These are phyloP conservation scores for Hypholoma sublateritium DNA, from an alignment of 768 basidiomycete genomes.

Conservation along the genomic window DNA sequence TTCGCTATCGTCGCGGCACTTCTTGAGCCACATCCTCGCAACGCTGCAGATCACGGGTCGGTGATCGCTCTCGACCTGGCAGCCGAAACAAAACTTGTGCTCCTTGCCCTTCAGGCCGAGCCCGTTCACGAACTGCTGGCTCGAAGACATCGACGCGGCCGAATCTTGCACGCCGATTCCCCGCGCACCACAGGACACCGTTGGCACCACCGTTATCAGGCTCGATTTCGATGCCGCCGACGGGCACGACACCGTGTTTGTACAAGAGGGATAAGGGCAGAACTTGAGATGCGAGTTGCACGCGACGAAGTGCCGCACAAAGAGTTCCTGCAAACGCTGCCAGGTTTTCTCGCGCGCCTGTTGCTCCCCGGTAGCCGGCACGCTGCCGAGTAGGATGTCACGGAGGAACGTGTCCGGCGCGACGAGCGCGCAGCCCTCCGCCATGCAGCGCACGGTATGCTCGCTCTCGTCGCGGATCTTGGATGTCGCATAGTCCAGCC, in stretches of 20 bases:
- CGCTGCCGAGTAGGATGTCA: conserved; percentile 43
- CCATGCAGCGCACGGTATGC: conserved; percentile 75
- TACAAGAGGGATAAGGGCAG: conserved; percentile 94
- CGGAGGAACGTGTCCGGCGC: conserved; percentile 64
- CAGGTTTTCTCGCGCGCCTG: conserved; percentile 44
- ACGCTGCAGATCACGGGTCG: conserved; percentile 88
- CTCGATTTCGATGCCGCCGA: conserved; percentile 74
- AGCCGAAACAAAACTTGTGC: conserved; percentile 95
- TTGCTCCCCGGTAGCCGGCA: conserved; percentile 32
- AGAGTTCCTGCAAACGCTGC: conserved; percentile 80
- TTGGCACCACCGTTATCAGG: conserved; percentile 81
- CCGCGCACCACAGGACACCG: conserved; percentile 77
- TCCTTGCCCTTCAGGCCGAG: conserved; percentile 39
- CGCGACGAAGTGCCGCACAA: conserved; percentile 87
- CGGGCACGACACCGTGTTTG: conserved; percentile 89
- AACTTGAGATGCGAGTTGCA: conserved; percentile 84
- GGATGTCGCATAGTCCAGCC: conserved; percentile 74
- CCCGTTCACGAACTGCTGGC: conserved; percentile 25
- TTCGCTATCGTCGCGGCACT: conserved; percentile 96
- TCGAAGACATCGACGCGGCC: conserved; percentile 26
- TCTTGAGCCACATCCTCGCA: conserved; percentile 93
- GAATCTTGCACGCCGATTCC: conserved; percentile 36
- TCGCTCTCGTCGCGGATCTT: conserved; percentile 87
- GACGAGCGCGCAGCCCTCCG: conserved; percentile 67
- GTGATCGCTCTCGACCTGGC: conserved; percentile 85